These are phyloP conservation scores for Penicillium soppii DNA, from an alignment of 495 filamentous ascomycete genomes.

Conservation along the genomic window DNA sequence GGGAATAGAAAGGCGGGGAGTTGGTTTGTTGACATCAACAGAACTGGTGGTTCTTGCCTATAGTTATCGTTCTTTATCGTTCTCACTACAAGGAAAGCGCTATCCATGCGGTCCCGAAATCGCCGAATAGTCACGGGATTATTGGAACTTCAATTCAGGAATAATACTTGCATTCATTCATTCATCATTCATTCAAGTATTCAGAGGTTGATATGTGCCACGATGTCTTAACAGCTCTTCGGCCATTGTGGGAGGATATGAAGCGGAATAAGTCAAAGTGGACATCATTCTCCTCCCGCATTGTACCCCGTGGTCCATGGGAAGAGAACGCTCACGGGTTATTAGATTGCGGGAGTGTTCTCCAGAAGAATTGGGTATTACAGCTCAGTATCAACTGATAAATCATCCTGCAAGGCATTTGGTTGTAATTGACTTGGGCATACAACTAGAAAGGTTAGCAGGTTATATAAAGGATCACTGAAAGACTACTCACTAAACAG, in stretches of 20 bases:
- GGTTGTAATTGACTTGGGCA: conserved; percentile 67
- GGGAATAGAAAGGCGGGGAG: too few relatives aligned
- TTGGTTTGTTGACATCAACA: too few relatives aligned
- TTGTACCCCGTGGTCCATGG: conserved; percentile 68
- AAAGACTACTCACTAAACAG: conserved; percentile 69
- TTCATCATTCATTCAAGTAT: background rate
- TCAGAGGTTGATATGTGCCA: conserved; percentile 42
- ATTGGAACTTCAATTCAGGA: too few relatives aligned
- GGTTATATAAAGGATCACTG: background rate
- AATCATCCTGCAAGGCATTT: conserved; percentile 46
- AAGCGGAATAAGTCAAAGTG: conserved; percentile 52
- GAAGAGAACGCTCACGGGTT: conserved; percentile 51
- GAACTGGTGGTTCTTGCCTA: too few relatives aligned
- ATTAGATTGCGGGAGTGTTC: conserved; percentile 71
- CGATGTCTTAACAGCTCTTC: conserved; percentile 43
- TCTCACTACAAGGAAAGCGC: too few relatives aligned
- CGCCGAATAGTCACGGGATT: too few relatives aligned
- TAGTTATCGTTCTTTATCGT: too few relatives aligned
- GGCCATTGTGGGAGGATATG: conserved; percentile 43
- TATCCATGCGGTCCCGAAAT: too few relatives aligned
- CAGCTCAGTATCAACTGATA: background rate
- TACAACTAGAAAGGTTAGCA: conserved; percentile 51
- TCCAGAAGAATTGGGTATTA: background rate
- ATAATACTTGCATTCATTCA: background rate
- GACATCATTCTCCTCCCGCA: conserved; percentile 61